These are phyloP conservation scores for Botrytis fabae DNA, from an alignment of 2,329 filamentous ascomycete genomes.

Conservation along the genomic window DNA sequence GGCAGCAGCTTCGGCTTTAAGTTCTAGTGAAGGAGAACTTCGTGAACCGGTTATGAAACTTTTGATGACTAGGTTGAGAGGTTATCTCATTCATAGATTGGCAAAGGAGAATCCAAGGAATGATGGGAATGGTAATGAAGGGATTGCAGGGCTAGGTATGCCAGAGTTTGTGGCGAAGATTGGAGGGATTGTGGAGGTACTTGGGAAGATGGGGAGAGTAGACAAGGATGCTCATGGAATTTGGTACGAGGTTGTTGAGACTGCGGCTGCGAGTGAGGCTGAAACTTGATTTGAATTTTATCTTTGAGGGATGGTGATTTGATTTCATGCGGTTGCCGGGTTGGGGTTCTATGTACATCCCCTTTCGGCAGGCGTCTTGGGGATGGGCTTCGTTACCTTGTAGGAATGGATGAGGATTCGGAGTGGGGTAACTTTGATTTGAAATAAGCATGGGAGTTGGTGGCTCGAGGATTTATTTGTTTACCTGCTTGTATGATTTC, in stretches of 20 bases:
- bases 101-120: conserved; percentile 61
- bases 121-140: conserved; percentile 58
- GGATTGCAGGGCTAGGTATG: conserved; percentile 67
- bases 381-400: not conserved
- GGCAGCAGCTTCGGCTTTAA: conserved; percentile 29
- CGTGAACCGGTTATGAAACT: conserved; percentile 62
- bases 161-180: conserved; percentile 73
- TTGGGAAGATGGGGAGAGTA: conserved; percentile 64
- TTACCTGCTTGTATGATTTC: not conserved
- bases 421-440: conserved; percentile 7
- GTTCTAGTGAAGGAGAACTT: conserved; percentile 39
- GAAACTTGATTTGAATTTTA: not conserved
- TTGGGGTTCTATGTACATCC: not conserved
- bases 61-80: conserved; percentile 65
- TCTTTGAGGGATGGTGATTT: not conserved
- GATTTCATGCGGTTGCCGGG: not conserved
- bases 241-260: conserved; percentile 62
- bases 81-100: conserved; percentile 65
- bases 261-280: not conserved
- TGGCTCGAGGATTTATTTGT: not conserved
- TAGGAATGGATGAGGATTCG: not conserved
- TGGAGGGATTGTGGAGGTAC: conserved; percentile 66
- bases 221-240: conserved; percentile 66
- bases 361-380: not conserved
- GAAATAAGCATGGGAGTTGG: conserved; percentile 8